These are phyloP conservation scores for Cyclotella cryptica DNA, from an alignment of 108 stramenopile genomes.

Conservation along the genomic window DNA sequence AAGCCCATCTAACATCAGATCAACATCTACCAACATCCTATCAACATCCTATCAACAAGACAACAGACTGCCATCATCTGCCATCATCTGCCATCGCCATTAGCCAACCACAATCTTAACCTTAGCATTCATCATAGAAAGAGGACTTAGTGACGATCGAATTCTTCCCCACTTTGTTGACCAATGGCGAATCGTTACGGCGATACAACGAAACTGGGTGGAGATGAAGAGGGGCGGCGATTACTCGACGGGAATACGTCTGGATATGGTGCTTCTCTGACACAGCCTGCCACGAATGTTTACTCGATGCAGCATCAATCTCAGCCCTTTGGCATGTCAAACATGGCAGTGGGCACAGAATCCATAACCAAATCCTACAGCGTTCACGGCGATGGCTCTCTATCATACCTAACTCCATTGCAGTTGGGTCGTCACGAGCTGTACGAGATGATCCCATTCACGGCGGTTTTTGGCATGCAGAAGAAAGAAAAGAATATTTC, in stretches of 20 bases:
- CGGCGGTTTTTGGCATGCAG: constrained; percentile 82
- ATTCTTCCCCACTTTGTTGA: too few species aligned
- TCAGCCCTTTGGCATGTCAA: neutral
- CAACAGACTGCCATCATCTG: too few species aligned
- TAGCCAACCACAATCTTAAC: too few species aligned
- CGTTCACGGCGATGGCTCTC: neutral
- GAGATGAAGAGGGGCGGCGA: neutral
- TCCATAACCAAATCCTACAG: neutral
- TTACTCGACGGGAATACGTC: neutral
- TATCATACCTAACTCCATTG: constrained; percentile 64
- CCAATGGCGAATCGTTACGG: too few species aligned
- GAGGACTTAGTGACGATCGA: too few species aligned
- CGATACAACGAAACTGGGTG: neutral
- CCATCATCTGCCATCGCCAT: too few species aligned
- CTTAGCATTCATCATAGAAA: too few species aligned
- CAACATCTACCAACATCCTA: too few species aligned
- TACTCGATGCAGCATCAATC: neutral
- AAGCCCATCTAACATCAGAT: too few species aligned
- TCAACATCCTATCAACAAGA: too few species aligned
- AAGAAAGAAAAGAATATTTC: constrained; percentile 59
- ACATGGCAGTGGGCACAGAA: neutral
- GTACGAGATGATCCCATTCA: constrained; percentile 78
- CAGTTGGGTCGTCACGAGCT: constrained; percentile 85
- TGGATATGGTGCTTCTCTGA: neutral
- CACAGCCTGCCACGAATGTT: too few species aligned